Conservation (phyloP, 148 eudicot species). For the Rhododendron vialii region DNA sequence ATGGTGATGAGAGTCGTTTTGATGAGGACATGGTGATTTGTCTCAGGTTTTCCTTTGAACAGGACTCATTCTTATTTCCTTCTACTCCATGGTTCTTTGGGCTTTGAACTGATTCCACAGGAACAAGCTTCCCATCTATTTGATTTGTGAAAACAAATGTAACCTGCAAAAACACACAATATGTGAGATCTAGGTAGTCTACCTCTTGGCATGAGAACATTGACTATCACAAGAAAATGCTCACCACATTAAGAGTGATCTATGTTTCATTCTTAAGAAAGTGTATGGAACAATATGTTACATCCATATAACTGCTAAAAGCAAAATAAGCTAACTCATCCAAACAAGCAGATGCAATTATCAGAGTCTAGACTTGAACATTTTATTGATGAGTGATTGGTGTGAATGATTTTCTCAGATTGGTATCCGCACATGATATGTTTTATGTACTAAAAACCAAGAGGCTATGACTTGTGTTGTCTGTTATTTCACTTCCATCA, state of each 20-base stretch:
- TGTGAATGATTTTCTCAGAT: background rate
- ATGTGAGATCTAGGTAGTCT: background rate
- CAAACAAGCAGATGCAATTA: background rate
- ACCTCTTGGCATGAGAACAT: background rate
- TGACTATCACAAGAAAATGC: background rate
- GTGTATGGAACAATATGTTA: background rate
- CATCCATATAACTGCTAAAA: background rate
- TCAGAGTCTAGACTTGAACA: background rate
- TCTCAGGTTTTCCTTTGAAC: conserved; percentile 22
- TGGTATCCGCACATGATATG: background rate
- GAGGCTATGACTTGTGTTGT: background rate
- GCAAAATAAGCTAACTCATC: background rate
- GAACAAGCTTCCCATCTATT: conserved; percentile 89
- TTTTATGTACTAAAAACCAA: conserved; percentile 1
- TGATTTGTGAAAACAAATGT: conserved; percentile 90
- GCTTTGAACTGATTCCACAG: conserved; percentile 55
- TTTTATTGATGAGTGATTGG: background rate
- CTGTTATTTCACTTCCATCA: background rate
- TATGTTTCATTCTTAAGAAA: background rate
- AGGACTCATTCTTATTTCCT: conserved; percentile 13
- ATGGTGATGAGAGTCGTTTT: conserved; percentile 18
- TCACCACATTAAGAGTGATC: background rate
- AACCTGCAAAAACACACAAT: conserved; percentile 51
- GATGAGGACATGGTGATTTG: conserved; percentile 20
- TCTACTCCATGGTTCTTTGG: conserved; percentile 26